Percentiles rank a stretch among this genome's conserved stretches.
Conservation (phyloP, 2,329 filamentous ascomycete species). For the Nothophoma quercina region DNA sequence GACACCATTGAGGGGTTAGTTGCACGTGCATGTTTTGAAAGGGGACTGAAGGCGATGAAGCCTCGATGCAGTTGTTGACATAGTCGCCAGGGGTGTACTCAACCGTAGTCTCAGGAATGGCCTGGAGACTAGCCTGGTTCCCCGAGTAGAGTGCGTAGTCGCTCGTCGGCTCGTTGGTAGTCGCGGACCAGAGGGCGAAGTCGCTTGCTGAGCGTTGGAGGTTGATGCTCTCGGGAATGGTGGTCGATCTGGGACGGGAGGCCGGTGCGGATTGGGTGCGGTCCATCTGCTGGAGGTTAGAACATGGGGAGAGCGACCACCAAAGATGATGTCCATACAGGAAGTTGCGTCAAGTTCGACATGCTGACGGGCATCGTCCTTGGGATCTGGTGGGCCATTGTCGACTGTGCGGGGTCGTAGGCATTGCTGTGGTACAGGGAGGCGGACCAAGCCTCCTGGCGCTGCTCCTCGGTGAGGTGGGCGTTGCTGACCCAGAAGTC, state of each 20-base stretch:
- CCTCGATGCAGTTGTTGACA: conserved; percentile 41
- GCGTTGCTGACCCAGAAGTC: conserved; percentile 45
- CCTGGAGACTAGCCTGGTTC: conserved; percentile 32
- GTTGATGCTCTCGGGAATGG: conserved; percentile 20
- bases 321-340: conserved; percentile 46
- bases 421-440: conserved; percentile 27
- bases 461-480: conserved; percentile 45
- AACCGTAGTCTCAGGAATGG: conserved; percentile 40
- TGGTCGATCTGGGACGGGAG: conserved; percentile 37
- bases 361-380: conserved; percentile 43
- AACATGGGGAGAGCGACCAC: conserved; percentile 28
- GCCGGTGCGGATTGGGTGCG: conserved; percentile 45
- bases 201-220: conserved; percentile 35
- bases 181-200: conserved; percentile 33
- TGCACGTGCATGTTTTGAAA: conserved; percentile 32
- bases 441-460: conserved; percentile 44
- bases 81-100: conserved; percentile 51
- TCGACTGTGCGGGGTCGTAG: conserved; percentile 28
- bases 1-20: conserved; percentile 47
- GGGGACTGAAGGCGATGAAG: conserved; percentile 31
- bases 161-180: conserved; percentile 30
- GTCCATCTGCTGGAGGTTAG: conserved; percentile 47
- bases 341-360: conserved; percentile 32
- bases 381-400: conserved; percentile 41
- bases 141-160: conserved; percentile 45